These are phyloP conservation scores for Raphidocelis subcapitata DNA, from an alignment of 139 green algal species.

Conservation along the genomic window DNA sequence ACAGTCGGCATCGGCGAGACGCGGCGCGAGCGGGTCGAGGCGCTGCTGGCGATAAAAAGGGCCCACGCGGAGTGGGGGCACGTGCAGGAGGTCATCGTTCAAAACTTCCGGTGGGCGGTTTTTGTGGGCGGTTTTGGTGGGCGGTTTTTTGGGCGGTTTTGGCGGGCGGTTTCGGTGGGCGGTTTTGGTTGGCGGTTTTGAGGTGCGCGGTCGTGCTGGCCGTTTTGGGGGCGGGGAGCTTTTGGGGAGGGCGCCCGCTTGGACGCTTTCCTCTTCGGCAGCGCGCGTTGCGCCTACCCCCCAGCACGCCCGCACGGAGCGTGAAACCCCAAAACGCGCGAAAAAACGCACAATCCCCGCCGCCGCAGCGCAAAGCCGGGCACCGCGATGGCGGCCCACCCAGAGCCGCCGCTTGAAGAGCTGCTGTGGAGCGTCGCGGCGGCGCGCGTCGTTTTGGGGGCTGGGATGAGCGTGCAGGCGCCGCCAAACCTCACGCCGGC, in stretches of 20 bases:
- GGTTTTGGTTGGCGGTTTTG: neutral
- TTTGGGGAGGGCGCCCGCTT: no score
- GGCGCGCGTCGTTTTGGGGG: conserved; percentile 76
- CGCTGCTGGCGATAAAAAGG: conserved; percentile 52
- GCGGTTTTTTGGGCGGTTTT: neutral
- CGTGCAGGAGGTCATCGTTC: conserved; percentile 89
- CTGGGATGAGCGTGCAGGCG: conserved; percentile 73
- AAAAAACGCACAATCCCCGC: no score
- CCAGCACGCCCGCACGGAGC: neutral
- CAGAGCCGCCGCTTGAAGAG: conserved; percentile 65
- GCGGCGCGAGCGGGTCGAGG: conserved; percentile 57
- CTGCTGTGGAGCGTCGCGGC: conserved; percentile 74
- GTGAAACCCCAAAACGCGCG: neutral
- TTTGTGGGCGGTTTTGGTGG: neutral
- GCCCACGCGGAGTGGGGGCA: conserved; percentile 63
- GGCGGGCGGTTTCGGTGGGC: neutral
- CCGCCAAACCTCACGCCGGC: conserved; percentile 82
- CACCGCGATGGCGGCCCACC: conserved; percentile 63
- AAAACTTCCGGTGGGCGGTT: conserved; percentile 67
- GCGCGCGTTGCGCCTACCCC: no score
- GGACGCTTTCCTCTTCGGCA: no score
- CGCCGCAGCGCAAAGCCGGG: conserved; percentile 63
- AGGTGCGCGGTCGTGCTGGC: no score
- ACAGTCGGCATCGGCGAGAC: conserved; percentile 88
- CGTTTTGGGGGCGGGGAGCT: no score